A percentile compares a stretch with the other conserved stretches of the same genome.
phyloP scores from a whole-genome alignment of 805 yeast species.

The Candida insectalens region DNA sequence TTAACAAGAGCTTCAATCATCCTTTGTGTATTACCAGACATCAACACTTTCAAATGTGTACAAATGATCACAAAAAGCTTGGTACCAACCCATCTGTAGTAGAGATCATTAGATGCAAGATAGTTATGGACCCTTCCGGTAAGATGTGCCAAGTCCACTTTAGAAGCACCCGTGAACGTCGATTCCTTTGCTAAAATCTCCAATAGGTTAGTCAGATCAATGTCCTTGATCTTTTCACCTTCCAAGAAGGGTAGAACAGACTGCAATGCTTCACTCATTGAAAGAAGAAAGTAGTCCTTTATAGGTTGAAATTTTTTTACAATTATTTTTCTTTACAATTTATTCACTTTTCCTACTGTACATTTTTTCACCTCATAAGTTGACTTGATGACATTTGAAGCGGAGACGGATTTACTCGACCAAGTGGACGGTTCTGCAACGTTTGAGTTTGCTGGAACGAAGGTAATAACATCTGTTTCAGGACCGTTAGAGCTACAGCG shows the following conservation, averaged over 20 bases:
- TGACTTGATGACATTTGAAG: conserved; percentile 2
- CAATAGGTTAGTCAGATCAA: conserved; percentile 16
- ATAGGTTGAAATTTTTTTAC: background rate
- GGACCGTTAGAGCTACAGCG: conserved; percentile 83
- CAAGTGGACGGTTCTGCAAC: conserved; percentile 79
- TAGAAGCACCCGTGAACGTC: conserved; percentile 32
- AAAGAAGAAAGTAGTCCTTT: background rate
- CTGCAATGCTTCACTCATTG: conserved; percentile 9
- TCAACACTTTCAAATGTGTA: conserved; percentile 24
- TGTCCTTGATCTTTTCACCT: conserved; percentile 13
- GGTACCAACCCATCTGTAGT: conserved; percentile 50
- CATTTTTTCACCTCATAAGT: background rate
- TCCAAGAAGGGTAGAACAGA: conserved; percentile 18
- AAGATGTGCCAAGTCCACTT: conserved; percentile 41
- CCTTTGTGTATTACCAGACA: conserved; percentile 31
- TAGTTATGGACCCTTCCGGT: conserved; percentile 35
- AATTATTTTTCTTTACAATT: background rate
- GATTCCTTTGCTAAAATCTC: conserved; percentile 16
- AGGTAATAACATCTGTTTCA: conserved; percentile 65
- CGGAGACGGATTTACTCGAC: conserved; percentile 24
- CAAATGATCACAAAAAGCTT: conserved; percentile 37
- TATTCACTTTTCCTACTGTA: background rate
- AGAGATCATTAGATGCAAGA: conserved; percentile 33
- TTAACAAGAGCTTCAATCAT: conserved; percentile 32
- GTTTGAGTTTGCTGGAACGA: conserved; percentile 38